Evolutionary conservation across 148 eudicot species (phyloP).

Genomic region (Spergularia bocconei): DNA sequence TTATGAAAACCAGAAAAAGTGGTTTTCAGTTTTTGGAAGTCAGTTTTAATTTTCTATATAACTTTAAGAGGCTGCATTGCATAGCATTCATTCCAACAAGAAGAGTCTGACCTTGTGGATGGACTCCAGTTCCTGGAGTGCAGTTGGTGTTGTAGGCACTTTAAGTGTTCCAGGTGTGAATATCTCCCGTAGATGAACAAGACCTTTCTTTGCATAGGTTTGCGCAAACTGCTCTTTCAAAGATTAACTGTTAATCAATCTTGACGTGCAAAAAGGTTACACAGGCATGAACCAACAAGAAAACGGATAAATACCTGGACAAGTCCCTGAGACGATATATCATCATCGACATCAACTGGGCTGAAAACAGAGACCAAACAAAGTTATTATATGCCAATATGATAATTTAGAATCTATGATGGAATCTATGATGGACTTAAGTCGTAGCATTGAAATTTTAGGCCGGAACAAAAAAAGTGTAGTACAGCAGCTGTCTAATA

Average conservation of each 20-base stretch:
- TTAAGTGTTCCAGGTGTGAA: constrained; percentile 88
- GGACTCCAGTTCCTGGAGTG: constrained; percentile 84
- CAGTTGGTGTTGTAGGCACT: constrained; percentile 70
- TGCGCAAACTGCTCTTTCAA: constrained; percentile 60
- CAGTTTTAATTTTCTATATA: too few species aligned
- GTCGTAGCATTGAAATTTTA: too few species aligned
- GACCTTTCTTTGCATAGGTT: constrained; percentile 68
- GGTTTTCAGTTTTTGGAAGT: too few species aligned
- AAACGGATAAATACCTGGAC: constrained; percentile 40
- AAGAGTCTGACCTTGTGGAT: constrained; percentile 69
- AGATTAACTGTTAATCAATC: constrained; percentile 11
- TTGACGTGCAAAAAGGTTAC: neutral
- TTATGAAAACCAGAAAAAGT: too few species aligned
- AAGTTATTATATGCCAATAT: neutral
- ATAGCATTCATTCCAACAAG: neutral
- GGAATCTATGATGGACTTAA: too few species aligned
- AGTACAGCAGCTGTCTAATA: too few species aligned
- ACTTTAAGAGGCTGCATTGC: too few species aligned
- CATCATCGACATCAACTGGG: constrained; percentile 91
- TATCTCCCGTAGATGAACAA: constrained; percentile 76
- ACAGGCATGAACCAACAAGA: neutral
- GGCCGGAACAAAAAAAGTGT: too few species aligned
- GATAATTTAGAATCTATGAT: too few species aligned
- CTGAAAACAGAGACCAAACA: constrained; percentile 43
- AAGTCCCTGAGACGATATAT: constrained; percentile 65